Conservation (phyloP, 2,329 filamentous ascomycete genomes). For the Penicillium occitanis region DNA sequence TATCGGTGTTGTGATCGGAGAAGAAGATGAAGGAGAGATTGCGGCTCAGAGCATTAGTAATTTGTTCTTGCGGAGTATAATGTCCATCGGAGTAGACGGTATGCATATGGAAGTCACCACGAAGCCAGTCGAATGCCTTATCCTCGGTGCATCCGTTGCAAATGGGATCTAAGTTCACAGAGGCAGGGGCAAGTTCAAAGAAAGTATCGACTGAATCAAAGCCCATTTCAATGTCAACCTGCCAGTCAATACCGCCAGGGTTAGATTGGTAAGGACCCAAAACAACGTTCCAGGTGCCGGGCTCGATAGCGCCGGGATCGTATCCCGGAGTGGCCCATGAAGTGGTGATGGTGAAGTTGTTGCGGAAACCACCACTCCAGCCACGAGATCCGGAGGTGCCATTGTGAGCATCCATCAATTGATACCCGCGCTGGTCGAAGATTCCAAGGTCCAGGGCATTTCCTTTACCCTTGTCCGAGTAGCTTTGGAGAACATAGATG, state of each 20-base stretch:
- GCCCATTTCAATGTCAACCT: conserved; percentile 23
- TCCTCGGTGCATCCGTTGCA: conserved; percentile 8
- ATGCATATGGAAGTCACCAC: conserved; percentile 30
- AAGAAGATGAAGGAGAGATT: conserved; percentile 29
- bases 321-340: conserved; percentile 27
- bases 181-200: conserved; percentile 21
- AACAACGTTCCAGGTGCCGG: conserved; percentile 27
- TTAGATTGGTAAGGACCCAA: conserved; percentile 26
- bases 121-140: conserved; percentile 22
- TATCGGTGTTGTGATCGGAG: conserved; percentile 29
- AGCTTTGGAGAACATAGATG: conserved; percentile 26
- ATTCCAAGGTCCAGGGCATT: conserved; percentile 24
- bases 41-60: conserved; percentile 22
- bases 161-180: conserved; percentile 18
- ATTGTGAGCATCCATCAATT: conserved; percentile 18
- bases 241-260: conserved; percentile 26
- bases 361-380: conserved; percentile 25
- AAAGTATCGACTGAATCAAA: conserved; percentile 19
- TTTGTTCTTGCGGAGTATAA: conserved; percentile 24
- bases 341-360: conserved; percentile 28
- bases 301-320: conserved; percentile 25
- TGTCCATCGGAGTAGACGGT: conserved; percentile 28
- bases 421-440: conserved; percentile 24
- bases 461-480: conserved; percentile 23
- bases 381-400: conserved; percentile 21